phyloP scores from a whole-genome alignment of 768 basidiomycete species.

The Russula sp. region DNA sequence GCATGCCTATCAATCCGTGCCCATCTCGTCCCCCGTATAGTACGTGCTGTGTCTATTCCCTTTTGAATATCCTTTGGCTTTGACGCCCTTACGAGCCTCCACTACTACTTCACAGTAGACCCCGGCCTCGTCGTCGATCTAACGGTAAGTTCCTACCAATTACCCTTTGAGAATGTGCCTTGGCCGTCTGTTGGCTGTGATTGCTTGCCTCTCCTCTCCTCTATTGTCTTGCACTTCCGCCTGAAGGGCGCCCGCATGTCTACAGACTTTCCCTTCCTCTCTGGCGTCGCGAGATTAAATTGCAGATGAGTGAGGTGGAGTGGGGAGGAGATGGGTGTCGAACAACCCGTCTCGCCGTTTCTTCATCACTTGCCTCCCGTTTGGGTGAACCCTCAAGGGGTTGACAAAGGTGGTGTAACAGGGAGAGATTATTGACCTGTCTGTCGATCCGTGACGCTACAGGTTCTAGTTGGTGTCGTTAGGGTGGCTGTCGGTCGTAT shows the following conservation, averaged over 20 bases:
- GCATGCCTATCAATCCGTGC: background rate
- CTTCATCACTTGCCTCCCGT: background rate
- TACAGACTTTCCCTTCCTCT: background rate
- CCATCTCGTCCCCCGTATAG: background rate
- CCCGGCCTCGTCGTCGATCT: background rate
- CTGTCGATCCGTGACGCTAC: background rate
- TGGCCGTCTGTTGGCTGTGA: background rate
- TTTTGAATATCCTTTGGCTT: background rate
- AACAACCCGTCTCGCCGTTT: background rate
- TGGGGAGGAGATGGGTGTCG: background rate
- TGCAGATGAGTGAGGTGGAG: background rate
- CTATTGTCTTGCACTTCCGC: background rate
- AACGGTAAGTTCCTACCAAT: background rate
- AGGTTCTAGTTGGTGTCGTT: background rate
- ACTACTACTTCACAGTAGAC: background rate
- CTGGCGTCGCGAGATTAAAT: background rate
- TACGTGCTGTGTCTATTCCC: background rate
- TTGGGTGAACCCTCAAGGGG: conserved; percentile 15
- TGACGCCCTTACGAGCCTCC: background rate
- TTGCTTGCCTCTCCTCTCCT: background rate
- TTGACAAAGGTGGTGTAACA: background rate
- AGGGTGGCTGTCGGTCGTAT: background rate
- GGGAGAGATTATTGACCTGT: background rate
- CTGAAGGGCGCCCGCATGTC: conserved; percentile 3
- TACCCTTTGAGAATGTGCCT: background rate